Evolutionary conservation across 2,329 filamentous ascomycete species (phyloP).

Genomic region (Diplodia scrobiculata): DNA sequence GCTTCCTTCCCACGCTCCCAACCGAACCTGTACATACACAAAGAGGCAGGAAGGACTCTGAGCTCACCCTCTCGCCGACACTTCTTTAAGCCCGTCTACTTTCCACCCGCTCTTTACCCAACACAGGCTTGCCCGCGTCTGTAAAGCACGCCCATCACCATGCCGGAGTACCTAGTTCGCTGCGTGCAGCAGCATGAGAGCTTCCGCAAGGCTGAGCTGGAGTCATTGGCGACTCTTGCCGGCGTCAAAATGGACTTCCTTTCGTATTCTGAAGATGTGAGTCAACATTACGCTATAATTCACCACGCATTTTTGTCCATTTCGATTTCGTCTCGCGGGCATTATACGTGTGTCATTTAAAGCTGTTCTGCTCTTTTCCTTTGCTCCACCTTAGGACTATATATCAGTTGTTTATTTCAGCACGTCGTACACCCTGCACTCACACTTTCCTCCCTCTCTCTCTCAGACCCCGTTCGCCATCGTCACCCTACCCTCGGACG

Average conservation of each 20-base stretch:
- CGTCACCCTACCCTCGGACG: conserved; percentile 64
- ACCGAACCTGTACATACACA: conserved; percentile 13
- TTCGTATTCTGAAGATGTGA: conserved; percentile 73
- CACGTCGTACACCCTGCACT: not conserved
- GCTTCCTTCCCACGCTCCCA: conserved; percentile 9
- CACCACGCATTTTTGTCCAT: conserved; percentile 3
- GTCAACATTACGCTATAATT: conserved; percentile 40
- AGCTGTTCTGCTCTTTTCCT: not conserved
- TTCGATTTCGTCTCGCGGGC: conserved; percentile 22
- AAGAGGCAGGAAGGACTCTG: not conserved
- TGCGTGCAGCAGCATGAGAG: conserved; percentile 87
- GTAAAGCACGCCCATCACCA: not conserved
- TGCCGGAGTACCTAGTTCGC: conserved; percentile 76
- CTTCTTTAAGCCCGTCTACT: too few species aligned
- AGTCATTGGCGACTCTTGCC: conserved; percentile 73
- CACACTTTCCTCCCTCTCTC: not conserved
- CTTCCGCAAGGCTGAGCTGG: conserved; percentile 83
- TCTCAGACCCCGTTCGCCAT: conserved; percentile 84
- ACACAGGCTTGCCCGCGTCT: not conserved
- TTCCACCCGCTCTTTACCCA: not conserved
- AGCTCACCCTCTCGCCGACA: too few species aligned
- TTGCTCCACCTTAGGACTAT: not conserved
- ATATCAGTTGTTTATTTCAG: not conserved
- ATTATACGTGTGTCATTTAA: not conserved
- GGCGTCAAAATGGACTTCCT: conserved; percentile 70